phyloP scores from a whole-genome alignment of 2,329 filamentous ascomycete genomes.

The Geoglossum cookeanum region DNA sequence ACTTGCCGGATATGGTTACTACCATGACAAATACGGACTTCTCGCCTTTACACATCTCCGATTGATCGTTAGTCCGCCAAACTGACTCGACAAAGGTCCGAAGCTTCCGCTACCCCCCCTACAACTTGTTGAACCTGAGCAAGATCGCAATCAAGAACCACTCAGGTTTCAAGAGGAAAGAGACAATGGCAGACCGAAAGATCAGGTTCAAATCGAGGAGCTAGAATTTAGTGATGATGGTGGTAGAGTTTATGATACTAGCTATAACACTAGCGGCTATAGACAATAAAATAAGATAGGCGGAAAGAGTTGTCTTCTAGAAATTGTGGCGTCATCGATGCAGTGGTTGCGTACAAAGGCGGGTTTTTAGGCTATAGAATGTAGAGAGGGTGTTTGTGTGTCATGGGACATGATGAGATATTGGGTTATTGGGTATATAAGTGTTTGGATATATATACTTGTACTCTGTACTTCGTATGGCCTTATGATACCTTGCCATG shows the following conservation, averaged over 20 bases:
- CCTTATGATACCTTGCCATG: no score
- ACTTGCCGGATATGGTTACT: constrained; percentile 26
- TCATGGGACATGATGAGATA: no score
- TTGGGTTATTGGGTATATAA: no score
- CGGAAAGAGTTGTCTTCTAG: not conserved
- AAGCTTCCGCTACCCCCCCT: constrained; percentile 10
- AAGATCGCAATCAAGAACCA: constrained; percentile 4
- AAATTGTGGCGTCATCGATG: not conserved
- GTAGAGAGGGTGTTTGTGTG: not conserved
- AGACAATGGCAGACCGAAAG: constrained; percentile 7
- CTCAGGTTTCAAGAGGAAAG: constrained; percentile 6
- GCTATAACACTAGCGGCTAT: not conserved
- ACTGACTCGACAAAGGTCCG: constrained; percentile 10
- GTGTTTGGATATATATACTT: no score
- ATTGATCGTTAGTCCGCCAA: constrained; percentile 10
- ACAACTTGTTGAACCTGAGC: not conserved
- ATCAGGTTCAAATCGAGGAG: not conserved
- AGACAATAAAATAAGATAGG: not conserved
- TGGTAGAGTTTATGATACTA: not conserved
- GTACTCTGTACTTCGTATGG: no score
- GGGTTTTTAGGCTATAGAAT: not conserved
- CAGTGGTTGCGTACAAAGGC: not conserved
- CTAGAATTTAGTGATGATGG: not conserved
- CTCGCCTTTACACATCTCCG: constrained; percentile 19
- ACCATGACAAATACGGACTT: constrained; percentile 31